Percentiles rank a stretch among this genome's conserved stretches.
Evolutionary conservation across 1,284 basidiomycete species (phyloP).

Genomic region (Cryptococcus deneoformans): DNA sequence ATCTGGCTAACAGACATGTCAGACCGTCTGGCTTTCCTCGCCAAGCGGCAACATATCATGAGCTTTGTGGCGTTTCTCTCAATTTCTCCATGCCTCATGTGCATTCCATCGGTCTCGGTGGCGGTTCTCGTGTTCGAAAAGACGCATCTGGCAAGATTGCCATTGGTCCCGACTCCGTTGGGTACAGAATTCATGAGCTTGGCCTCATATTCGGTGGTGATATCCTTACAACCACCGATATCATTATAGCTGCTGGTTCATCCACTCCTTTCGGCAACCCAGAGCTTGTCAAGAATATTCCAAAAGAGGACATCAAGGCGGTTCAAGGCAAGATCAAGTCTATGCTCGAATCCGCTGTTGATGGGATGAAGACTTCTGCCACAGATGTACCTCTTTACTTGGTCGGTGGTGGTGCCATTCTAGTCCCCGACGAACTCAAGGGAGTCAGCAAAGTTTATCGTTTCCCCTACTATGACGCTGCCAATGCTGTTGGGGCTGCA

Average conservation of each 20-base stretch:
- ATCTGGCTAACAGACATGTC: background rate
- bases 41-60: slow-evolving; percentile 29
- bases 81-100: slow-evolving; percentile 41
- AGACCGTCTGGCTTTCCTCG: slow-evolving; percentile 35
- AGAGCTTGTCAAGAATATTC: slow-evolving; percentile 39
- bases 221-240: slow-evolving; percentile 57
- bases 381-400: slow-evolving; percentile 34
- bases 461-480: slow-evolving; percentile 56
- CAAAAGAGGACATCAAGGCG: slow-evolving; percentile 38
- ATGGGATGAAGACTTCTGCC: slow-evolving; percentile 59
- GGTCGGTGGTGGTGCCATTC: slow-evolving; percentile 39
- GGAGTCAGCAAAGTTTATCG: slow-evolving; percentile 56
- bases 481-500: slow-evolving; percentile 58
- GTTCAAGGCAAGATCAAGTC: slow-evolving; percentile 51
- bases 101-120: slow-evolving; percentile 37
- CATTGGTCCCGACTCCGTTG: slow-evolving; percentile 60
- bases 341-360: slow-evolving; percentile 55
- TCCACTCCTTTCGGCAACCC: slow-evolving; percentile 28
- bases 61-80: slow-evolving; percentile 33
- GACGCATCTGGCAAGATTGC: slow-evolving; percentile 42
- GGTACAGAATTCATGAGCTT: slow-evolving; percentile 55
- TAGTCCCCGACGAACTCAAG: slow-evolving; percentile 49
- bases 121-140: slow-evolving; percentile 28
- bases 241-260: slow-evolving; percentile 51
- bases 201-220: slow-evolving; percentile 56